Evolutionary conservation across 139 green algal species (phyloP).

Genomic region (Yamagishiella unicocca): DNA sequence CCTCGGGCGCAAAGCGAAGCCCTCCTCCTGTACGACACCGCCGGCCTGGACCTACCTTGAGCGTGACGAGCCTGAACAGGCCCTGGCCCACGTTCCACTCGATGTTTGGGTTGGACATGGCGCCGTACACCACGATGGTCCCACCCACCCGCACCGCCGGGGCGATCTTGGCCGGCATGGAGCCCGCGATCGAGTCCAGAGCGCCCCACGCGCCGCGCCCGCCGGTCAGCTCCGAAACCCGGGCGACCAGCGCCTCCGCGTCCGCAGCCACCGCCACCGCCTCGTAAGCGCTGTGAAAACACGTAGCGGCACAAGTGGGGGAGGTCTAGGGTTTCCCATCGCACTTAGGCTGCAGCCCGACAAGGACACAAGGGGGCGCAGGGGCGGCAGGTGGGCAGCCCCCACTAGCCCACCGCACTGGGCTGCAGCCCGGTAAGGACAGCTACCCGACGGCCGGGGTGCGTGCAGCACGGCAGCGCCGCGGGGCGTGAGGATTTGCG

Average conservation of each 20-base stretch:
- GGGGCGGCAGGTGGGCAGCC: too few species aligned
- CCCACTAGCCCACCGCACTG: too few species aligned
- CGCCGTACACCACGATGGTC: constrained; percentile 37
- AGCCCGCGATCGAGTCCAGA: constrained; percentile 8
- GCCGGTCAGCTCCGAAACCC: not conserved
- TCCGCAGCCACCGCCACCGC: not conserved
- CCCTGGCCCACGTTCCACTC: not conserved
- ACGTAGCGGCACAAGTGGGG: too few species aligned
- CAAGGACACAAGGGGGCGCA: too few species aligned
- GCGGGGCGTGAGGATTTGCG: too few species aligned
- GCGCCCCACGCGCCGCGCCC: constrained; percentile 36
- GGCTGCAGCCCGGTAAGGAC: too few species aligned
- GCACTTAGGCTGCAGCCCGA: too few species aligned
- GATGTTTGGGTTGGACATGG: not conserved
- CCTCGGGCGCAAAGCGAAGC: too few species aligned
- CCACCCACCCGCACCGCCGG: not conserved
- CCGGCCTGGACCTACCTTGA: constrained; percentile 1
- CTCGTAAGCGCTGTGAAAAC: constrained; percentile 7
- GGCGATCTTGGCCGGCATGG: not conserved
- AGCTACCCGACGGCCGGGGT: too few species aligned
- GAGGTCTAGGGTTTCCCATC: too few species aligned
- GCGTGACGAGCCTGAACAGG: not conserved
- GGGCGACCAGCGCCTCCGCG: not conserved
- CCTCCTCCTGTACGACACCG: not conserved
- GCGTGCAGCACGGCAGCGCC: too few species aligned